Evolutionary conservation across 108 stramenopile genomes (phyloP), one percentile per base, ranked within the genome.

Genomic region (Conticribra weissflogii): DNA sequence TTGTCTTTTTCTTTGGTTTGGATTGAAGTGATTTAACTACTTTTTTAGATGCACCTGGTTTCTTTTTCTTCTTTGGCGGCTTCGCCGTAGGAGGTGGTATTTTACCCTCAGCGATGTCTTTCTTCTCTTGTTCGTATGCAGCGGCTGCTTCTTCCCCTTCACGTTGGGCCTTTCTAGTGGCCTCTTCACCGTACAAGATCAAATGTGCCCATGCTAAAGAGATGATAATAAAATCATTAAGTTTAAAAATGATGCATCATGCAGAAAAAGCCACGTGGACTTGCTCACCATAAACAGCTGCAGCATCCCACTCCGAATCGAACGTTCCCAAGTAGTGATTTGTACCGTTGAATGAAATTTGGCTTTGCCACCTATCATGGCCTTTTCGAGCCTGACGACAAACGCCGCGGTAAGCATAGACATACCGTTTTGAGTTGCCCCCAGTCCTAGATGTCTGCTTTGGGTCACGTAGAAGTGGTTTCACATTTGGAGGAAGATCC

Each of bases 311-410:
- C 66, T 95, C 94, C 4, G 86, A 85, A 77, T 95, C 94, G 65
- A 92, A 95, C 1, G 94, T 95, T 54, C 94, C 94, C 9, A 95
- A 81, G 63, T 95, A 95, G 58, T 92, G 91, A 78, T 95, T 95
- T 17, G 71, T 72, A 17, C 94, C 94, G 66, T 85, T 83, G 59
- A 90, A 92, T 14, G 91, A 92, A 52, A 95, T 95, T 71, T 95
- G 94, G 25, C 82, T 84, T 72, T 95, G 94, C 94, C 94, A 95
- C 57, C 94, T 83, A 69, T 95, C 94, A 63, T 92, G 94, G 2
- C 94, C 94, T 68, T 95, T 95, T 29, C 94, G 65, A 8, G 88
- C 87, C 80, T 95, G 94, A 3, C 94, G 85, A 58, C 94, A 95
- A 28, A 95, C 94, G 32, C 94, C 94, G 49, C 94, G 64, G 59